Base-by-base conservation (phyloP, 2,329 filamentous ascomycete species). In the Ceratocystis cubensis region DNA sequence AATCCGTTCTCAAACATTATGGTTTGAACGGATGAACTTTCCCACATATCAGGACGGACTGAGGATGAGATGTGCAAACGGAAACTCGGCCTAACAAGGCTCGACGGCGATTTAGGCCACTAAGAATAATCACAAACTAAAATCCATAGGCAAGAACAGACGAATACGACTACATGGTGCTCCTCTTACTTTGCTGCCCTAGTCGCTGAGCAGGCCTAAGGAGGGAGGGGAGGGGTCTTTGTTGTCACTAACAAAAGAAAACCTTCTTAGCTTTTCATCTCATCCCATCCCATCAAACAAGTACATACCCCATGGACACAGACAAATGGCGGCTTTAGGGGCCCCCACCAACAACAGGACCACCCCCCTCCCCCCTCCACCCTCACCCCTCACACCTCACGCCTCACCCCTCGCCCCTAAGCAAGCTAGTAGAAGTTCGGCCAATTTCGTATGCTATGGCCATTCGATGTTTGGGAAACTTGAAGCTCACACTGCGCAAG, bases 11-110 rank as follows among this genome's bases (percentile, higher is more conserved):
- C 56, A 59, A 59, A 59, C 56, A n/a, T 6, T 1, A 17, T 30
- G 2, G 56, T 59, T n/a, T 59, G 56, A 59, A 59, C 56, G 25
- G 56, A 59, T n/a, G 56, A 59, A 59, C 56, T n/a, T 59, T 33
- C 20, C 56, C 56, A 33, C 56, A 37, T n/a, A 59, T 59, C 13
- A 17, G 15, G 8, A n/a, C 30, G 2, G 17, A 33, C 10, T 33
- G 6, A 33, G 30, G 1, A 33, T 1, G 13, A 15, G 37, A 13
- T 20, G 56, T 8, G 28, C 4, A 59, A 33, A 20, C 5, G 7
- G 5, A 13, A 33, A 2, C 6, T 13, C 3, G 28, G 56, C 17
- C 33, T n/a, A 20, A 22, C 28, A 15, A 30, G 17, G 17, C 28
- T 59, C 13, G 2, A 59, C 10, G 17, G 15, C 15, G 25, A 20